Evolutionary conservation across 805 yeast species (phyloP).

Genomic region (Candida hungchunana): DNA sequence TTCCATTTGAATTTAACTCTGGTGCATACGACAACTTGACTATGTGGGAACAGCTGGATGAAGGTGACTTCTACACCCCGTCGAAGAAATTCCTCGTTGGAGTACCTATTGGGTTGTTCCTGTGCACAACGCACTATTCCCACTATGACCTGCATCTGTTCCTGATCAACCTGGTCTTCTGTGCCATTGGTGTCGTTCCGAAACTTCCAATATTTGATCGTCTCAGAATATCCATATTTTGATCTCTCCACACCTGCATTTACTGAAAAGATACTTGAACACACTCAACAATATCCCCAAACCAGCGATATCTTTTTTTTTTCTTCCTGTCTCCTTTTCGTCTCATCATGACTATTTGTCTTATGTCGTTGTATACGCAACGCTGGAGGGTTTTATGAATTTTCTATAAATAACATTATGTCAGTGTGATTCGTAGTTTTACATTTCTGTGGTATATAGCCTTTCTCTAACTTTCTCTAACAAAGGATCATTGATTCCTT

Average conservation of each 20-base stretch:
- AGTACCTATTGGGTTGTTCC: slow-evolving; percentile 87
- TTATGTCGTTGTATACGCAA: too few species aligned
- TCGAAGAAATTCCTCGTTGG: slow-evolving; percentile 87
- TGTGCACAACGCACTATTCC: slow-evolving; percentile 86
- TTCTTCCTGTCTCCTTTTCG: too few species aligned
- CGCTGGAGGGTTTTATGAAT: too few species aligned
- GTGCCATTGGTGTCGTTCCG: slow-evolving; percentile 86
- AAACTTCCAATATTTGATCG: slow-evolving; percentile 82
- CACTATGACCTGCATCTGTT: slow-evolving; percentile 78
- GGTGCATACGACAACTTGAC: slow-evolving; percentile 96
- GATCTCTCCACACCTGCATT: not conserved
- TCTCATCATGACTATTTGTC: too few species aligned
- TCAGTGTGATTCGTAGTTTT: too few species aligned
- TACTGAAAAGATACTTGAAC: not conserved
- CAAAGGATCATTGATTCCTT: slow-evolving; percentile 20
- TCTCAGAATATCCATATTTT: slow-evolving; percentile 49
- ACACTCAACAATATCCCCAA: too few species aligned
- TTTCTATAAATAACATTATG: too few species aligned
- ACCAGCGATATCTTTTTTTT: too few species aligned
- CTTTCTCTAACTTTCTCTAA: slow-evolving; percentile 20
- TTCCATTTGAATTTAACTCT: slow-evolving; percentile 93
- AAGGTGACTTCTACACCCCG: slow-evolving; percentile 97
- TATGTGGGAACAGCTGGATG: slow-evolving; percentile 97
- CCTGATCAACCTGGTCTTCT: slow-evolving; percentile 65
- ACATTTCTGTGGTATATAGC: not conserved